Base-by-base conservation (phyloP, 805 yeast species). In the Pichia manshurica region DNA sequence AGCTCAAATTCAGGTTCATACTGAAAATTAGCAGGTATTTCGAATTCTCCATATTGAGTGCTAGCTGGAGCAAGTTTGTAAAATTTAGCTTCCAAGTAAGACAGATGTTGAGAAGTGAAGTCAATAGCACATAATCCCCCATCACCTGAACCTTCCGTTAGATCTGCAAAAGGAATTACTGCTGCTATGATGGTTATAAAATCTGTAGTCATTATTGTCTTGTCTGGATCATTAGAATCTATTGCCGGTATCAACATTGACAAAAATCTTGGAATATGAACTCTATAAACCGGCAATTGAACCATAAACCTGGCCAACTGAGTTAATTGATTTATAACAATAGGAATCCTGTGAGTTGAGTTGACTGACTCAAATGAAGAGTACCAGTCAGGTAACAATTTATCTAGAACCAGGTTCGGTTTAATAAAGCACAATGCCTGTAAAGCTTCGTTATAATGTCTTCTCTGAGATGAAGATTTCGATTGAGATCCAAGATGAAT, bases 141-240 rank as follows among this genome's bases (percentile, higher is more conserved):
- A 47, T 72, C 79, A 10, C 71, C 71, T 0, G 50, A 41, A 3
- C 72, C 78, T 34, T 48, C 67, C 9, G 76, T 73, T 10, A 86
- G 58, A 56, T 84, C 87, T 25, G 70, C 68, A 51, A 89, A 72
- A 1, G 96, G 96, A 2, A 85, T 77, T 47, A 81, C 83, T 6
- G 84, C 71, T 0, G 88, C 82, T 21, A 83, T 76, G 0, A 87
- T 72, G 10, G 87, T 83, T 47, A 93, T 74, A 17, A 85, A 74
- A 49, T 81, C 77, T 36, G 90, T 66, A 0, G 95, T 76, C 44
- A 79, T 74, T 15, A 81, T 71, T 0, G 96, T 82, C 59, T 90
- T 78, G 13, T 71, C 73, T 42, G 88, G 72, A 63, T 93, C 99
- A 61, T 90, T 93, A 0, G 90, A 78, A 61, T 93, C 98, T 25